Conservation (phyloP, 2,329 filamentous ascomycete species). For the Ophiostoma triangulosporum region DNA sequence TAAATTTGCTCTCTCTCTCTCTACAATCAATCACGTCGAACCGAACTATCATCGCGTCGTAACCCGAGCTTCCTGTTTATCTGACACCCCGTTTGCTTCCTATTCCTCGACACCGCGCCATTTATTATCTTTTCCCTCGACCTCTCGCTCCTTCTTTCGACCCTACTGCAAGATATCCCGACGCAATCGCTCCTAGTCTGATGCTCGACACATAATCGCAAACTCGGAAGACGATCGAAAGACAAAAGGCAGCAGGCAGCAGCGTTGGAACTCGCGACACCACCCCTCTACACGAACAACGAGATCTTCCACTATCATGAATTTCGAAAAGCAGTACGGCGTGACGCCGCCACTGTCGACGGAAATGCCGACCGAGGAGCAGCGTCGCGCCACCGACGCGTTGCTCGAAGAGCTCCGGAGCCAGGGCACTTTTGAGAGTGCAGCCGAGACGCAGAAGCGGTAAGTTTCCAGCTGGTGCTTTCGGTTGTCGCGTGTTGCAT, state of each 20-base stretch:
- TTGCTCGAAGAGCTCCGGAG: constrained; percentile 73
- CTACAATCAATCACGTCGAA: not conserved
- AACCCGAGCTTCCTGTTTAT: not conserved
- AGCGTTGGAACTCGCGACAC: not conserved
- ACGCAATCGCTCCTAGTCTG: not conserved
- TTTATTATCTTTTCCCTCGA: not conserved
- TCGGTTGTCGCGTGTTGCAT: not conserved
- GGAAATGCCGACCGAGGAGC: constrained; percentile 59
- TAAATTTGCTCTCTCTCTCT: not conserved
- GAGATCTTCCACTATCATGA: constrained; percentile 10
- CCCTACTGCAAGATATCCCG: not conserved
- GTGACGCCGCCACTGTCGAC: constrained; percentile 76
- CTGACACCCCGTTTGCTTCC: not conserved
- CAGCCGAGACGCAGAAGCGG: constrained; percentile 73
- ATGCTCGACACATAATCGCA: not conserved
- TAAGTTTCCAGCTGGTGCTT: constrained; percentile 21
- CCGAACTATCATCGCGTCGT: not conserved
- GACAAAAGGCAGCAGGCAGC: not conserved
- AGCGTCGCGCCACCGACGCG: constrained; percentile 63
- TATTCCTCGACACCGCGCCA: not conserved
- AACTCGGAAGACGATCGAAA: not conserved
- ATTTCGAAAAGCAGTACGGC: constrained; percentile 33
- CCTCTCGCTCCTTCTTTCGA: not conserved
- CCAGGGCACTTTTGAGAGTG: constrained; percentile 84
- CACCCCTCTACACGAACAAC: not conserved